Evolutionary conservation across 2,329 filamentous ascomycete species (phyloP), one percentile per base, ranked within the genome.

Genomic region (Shiraia sp.): DNA sequence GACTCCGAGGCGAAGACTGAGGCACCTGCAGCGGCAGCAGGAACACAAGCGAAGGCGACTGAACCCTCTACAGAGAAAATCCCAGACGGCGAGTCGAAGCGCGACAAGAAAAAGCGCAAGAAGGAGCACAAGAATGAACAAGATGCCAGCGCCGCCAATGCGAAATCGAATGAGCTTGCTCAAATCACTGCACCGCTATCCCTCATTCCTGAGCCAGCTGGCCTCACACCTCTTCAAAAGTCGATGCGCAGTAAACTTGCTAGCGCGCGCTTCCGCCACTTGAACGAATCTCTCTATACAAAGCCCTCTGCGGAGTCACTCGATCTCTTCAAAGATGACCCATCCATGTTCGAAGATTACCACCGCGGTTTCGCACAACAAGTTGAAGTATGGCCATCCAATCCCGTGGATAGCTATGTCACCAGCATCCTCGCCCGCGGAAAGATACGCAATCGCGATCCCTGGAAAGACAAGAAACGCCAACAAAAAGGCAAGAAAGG

Each of bases 261-360:
- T 49, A 95, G 91, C 8, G 91, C 93, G 1, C 90, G 93, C 44
- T 99, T 99, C 80, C 90, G 93, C 51, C 90, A 97, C 71, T 83
- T 99, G 48, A 99, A 99, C 70, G 88, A 99, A 75, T 92, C 90
- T 0, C 84, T 99, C 10, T 99, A 99, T 75, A 97, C 92, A 4
- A 88, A 86, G 6, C 88, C 91, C 1, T 99, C 93, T 0, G 76
- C 78, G 25, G 84, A 93, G 53, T 88, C 93, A n/a, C 83, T 93
- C 56, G 74, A 79, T 36, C 82, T 97, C 16, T 97, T 99, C 75
- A 77, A 82, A 36, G 78, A 87, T 24, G 89, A 88, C 35, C 93
- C 93, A 0, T 89, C 95, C 65, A 91, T 97, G 79, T 99, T 97
- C 73, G 79, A 83, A 55, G 91, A 97, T 72, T 99, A 99, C 72